Evolutionary conservation across 108 stramenopile species (phyloP).

Genomic region (Stephanodiscus minutulus): DNA sequence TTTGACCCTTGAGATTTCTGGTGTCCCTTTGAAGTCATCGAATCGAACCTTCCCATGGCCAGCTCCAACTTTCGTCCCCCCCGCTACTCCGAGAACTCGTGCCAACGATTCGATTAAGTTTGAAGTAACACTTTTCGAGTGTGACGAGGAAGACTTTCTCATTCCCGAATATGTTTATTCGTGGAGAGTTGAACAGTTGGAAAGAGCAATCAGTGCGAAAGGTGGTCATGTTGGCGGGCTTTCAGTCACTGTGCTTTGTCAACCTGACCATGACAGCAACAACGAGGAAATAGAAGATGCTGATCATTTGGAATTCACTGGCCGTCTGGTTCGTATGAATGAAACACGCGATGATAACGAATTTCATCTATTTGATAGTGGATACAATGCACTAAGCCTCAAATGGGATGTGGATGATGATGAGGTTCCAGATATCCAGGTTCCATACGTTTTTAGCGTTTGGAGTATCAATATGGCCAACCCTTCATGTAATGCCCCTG

Average conservation of each 20-base stretch:
- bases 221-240: constrained; percentile 38
- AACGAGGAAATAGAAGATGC: constrained; percentile 43
- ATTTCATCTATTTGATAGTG: constrained; percentile 46
- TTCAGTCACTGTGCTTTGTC: constrained; percentile 43
- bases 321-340: constrained; percentile 27
- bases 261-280: constrained; percentile 31
- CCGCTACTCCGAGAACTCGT: constrained; percentile 45
- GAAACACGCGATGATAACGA: constrained; percentile 27
- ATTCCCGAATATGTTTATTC: constrained; percentile 67
- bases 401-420: constrained; percentile 23
- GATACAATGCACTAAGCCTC: constrained; percentile 42
- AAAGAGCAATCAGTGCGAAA: constrained; percentile 49
- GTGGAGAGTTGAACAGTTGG: constrained; percentile 57
- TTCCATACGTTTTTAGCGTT: constrained; percentile 39
- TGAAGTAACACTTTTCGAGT: constrained; percentile 83
- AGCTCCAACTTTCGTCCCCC: constrained; percentile 60
- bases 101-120: constrained; percentile 46
- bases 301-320: constrained; percentile 37
- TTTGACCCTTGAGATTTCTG: constrained; percentile 76
- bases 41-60: constrained; percentile 78
- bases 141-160: constrained; percentile 61
- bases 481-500: constrained; percentile 22
- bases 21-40: constrained; percentile 61
- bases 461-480: constrained; percentile 62
- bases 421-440: too few species aligned